phyloP scores from a whole-genome alignment of 2,329 filamentous ascomycete species.

The Aureobasidium sp. region DNA sequence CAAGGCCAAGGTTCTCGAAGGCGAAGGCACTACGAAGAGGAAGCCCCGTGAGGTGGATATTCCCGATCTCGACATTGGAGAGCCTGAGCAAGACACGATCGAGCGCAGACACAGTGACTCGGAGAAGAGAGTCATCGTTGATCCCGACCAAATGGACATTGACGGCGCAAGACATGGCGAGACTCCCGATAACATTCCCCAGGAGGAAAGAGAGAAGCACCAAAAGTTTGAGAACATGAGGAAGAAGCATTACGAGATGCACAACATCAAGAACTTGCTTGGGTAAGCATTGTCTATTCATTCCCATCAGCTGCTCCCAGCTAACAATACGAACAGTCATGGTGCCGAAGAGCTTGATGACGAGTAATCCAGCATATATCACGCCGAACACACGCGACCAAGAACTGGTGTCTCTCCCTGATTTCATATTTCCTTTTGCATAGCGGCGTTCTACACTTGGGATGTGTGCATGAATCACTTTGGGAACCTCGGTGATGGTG shows the following conservation, averaged over 20 bases:
- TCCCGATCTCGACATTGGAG: constrained; percentile 82
- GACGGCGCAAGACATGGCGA: constrained; percentile 51
- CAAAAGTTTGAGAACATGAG: constrained; percentile 81
- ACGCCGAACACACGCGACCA: neutral
- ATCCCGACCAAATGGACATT: constrained; percentile 32
- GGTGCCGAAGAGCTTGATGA: constrained; percentile 35
- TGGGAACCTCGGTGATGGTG: neutral
- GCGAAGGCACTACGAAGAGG: constrained; percentile 31
- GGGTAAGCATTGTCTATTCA: constrained; percentile 48
- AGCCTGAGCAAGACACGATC: constrained; percentile 60
- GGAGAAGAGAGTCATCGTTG: constrained; percentile 75
- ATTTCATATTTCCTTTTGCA: constrained; percentile 15
- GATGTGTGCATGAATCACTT: constrained; percentile 8
- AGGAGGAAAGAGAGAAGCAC: constrained; percentile 85
- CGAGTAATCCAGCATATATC: constrained; percentile 20
- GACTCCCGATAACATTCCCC: constrained; percentile 46
- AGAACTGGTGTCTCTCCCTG: neutral
- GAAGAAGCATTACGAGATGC: constrained; percentile 99
- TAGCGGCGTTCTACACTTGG: constrained; percentile 15
- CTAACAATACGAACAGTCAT: constrained; percentile 27
- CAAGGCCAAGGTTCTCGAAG: constrained; percentile 35
- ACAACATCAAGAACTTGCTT: constrained; percentile 78
- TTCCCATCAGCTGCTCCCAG: neutral
- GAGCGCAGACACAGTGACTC: constrained; percentile 35
- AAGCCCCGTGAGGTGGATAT: constrained; percentile 65